Base-by-base conservation (phyloP, 2,329 filamentous ascomycete genomes). In the Berkeleyomyces rouxiae region DNA sequence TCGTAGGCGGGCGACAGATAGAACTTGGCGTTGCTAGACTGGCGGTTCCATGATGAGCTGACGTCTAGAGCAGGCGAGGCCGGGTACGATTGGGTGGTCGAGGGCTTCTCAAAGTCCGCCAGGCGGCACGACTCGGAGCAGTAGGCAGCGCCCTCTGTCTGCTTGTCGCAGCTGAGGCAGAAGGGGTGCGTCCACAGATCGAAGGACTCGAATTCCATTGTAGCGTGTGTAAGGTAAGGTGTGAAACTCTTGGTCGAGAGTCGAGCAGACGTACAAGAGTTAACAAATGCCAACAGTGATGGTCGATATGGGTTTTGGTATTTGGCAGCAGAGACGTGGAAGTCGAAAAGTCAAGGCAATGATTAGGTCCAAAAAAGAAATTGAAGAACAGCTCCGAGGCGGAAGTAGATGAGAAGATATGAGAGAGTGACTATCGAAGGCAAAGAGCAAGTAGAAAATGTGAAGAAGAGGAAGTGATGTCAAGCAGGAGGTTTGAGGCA, bases 121-220 rank as follows among this genome's bases (percentile, higher is more conserved):
- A 96, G 79, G 67, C 90, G 83, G 80, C 91, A 96, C 39, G 88
- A 83, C 76, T 96, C 90, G 57, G 90, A 95, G 80, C 91, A 96
- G 79, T 95, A 96, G 67, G 88, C 84, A 66, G 85, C 85, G 63
- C 84, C 84, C 67, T 88, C 82, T 65, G 87, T 90, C 69, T 76
- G 74, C 76, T 87, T 86, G 77, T 96, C 91, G 78, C 91, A 96
- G 77, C 87, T 85, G 69, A 96, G 84, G 80, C 91, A 96, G 82
- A 90, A 96, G 75, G 95, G 86, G 74, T 87, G 88, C 69, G 88
- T 88, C 90, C 91, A 96, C 70, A 78, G 74, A 68, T 82, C 79
- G 71, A 77, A 75, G 72, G 58, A 61, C 46, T 60, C 44, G 59
- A 62, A 63, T 53, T 79, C 77, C 78, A 82, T 82, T 67, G 71